Evolutionary conservation across 345 rosid genomes (phyloP).

Genomic region (Sisymbrium altissimum): DNA sequence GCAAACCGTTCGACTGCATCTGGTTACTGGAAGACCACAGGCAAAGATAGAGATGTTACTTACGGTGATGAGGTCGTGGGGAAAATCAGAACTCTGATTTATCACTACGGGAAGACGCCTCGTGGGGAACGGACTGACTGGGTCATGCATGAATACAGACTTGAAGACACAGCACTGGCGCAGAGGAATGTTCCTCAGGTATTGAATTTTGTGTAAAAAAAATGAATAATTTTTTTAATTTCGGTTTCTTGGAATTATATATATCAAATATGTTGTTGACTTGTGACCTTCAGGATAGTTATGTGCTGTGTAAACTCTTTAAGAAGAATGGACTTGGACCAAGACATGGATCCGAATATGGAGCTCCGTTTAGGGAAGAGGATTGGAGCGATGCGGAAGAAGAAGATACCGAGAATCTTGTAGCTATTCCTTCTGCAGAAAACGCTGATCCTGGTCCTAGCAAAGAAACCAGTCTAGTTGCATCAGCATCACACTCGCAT

Average conservation of each 20-base stretch:
- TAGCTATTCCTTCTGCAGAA: constrained; percentile 12
- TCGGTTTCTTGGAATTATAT: background rate
- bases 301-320: constrained; percentile 52
- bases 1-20: constrained; percentile 46
- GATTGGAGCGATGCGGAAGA: constrained; percentile 62
- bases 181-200: constrained; percentile 39
- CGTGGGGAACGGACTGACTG: constrained; percentile 63
- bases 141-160: constrained; percentile 82
- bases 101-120: constrained; percentile 51
- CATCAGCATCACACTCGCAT: background rate
- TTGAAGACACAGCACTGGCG: constrained; percentile 42
- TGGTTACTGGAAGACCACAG: constrained; percentile 82
- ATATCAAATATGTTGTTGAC: background rate
- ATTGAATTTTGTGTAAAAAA: background rate
- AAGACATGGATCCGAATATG: constrained; percentile 71
- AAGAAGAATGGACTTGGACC: constrained; percentile 76
- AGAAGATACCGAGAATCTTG: constrained; percentile 4
- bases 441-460: background rate
- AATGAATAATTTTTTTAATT: background rate
- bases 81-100: constrained; percentile 60
- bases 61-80: constrained; percentile 47
- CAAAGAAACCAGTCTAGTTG: constrained; percentile 15
- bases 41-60: constrained; percentile 56
- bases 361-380: constrained; percentile 70
- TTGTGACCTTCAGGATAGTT: constrained; percentile 42